phyloP scores from a whole-genome alignment of 495 filamentous ascomycete genomes.

The Diplogelasinospora grovesii region DNA sequence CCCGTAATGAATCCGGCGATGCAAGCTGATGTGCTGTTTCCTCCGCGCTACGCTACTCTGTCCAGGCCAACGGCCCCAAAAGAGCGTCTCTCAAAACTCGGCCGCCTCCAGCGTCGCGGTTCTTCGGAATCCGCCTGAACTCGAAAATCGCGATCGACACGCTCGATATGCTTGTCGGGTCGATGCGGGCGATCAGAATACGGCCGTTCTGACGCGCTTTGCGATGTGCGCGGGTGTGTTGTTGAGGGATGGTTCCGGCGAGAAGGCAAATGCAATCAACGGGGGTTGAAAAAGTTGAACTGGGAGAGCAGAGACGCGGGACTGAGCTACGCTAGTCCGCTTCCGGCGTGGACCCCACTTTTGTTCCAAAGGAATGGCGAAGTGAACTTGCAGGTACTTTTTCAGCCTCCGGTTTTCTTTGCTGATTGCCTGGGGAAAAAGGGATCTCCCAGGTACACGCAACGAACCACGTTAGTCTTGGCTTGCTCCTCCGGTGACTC shows the following conservation, averaged over 20 bases:
- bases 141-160: conserved; percentile 21
- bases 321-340: conserved; percentile 10
- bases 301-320: conserved; percentile 16
- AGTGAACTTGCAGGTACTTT: too few relatives aligned
- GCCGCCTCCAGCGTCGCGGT: conserved; percentile 19
- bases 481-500: too few relatives aligned
- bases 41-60: conserved; percentile 31
- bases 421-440: too few relatives aligned
- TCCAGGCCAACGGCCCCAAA: conserved; percentile 31
- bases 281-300: conserved; percentile 28
- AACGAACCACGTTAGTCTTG: too few relatives aligned
- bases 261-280: conserved; percentile 19
- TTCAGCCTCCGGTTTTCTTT: too few relatives aligned
- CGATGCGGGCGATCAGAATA: conserved; percentile 19
- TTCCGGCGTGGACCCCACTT: conserved; percentile 13
- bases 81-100: conserved; percentile 22
- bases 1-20: conserved; percentile 13
- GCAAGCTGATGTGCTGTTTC: conserved; percentile 20
- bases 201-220: conserved; percentile 31
- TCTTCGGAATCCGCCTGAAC: conserved; percentile 8
- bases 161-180: conserved; percentile 21
- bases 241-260: conserved; percentile 25
- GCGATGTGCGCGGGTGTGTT: conserved; percentile 24
- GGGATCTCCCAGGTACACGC: not conserved
- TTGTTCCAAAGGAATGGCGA: not conserved